Conservation (phyloP, 129 eudicot genomes). For the Artemisia argyi region DNA sequence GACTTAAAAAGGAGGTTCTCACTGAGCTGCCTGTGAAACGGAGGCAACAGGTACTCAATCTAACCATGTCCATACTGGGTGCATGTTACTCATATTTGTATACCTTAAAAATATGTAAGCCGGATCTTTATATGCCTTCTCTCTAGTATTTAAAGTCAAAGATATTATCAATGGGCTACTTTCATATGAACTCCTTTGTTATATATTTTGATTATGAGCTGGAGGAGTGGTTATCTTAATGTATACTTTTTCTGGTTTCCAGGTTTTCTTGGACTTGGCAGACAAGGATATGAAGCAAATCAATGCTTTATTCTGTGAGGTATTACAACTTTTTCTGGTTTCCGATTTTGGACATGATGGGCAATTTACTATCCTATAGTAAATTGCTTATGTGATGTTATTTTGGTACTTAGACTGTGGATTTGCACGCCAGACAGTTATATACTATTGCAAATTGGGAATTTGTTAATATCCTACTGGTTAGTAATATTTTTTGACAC, state of each 20-base stretch:
- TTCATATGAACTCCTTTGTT: slow-evolving; percentile 2
- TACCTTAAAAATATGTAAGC: neutral
- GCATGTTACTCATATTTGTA: neutral
- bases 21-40: slow-evolving; percentile 91
- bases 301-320: slow-evolving; percentile 92
- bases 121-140: slow-evolving; percentile 5
- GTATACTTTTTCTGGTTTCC: slow-evolving; percentile 20
- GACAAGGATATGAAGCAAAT: slow-evolving; percentile 87
- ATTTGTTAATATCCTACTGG: slow-evolving; percentile 6
- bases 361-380: neutral
- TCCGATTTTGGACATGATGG: slow-evolving; percentile 5
- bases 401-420: neutral
- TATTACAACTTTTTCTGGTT: slow-evolving; percentile 35
- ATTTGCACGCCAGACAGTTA: too few relatives aligned
- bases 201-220: slow-evolving; percentile 9
- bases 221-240: slow-evolving; percentile 10
- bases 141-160: slow-evolving; percentile 9
- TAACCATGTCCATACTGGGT: slow-evolving; percentile 5
- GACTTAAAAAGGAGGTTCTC: slow-evolving; percentile 93
- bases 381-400: neutral
- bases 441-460: slow-evolving; percentile 2
- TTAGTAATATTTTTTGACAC: slow-evolving; percentile 5
- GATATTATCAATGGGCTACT: neutral
- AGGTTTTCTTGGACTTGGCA: slow-evolving; percentile 88
- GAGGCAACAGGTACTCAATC: slow-evolving; percentile 79